phyloP scores from a whole-genome alignment of 805 yeast species.

The Cephaloascus fragrans region DNA sequence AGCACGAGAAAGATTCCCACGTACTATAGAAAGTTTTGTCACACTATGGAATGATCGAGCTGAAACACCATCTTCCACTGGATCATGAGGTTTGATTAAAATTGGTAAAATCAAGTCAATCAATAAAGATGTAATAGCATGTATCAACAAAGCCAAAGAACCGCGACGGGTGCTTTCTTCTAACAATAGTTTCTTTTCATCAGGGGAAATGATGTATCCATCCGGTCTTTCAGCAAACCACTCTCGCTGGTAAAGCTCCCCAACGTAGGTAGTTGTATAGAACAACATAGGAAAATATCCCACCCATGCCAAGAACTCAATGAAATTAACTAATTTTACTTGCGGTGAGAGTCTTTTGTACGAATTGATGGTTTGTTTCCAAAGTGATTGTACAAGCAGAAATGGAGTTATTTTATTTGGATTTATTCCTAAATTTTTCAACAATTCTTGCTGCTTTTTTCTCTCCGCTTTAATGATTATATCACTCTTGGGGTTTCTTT shows the following conservation, averaged over 20 bases:
- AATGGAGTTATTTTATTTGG: slow-evolving; percentile 10
- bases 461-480: slow-evolving; percentile 26
- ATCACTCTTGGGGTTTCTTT: slow-evolving; percentile 38
- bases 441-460: slow-evolving; percentile 16
- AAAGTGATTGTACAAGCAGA: slow-evolving; percentile 12
- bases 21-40: not conserved
- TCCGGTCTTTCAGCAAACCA: slow-evolving; percentile 7
- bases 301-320: slow-evolving; percentile 59
- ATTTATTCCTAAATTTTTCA: slow-evolving; percentile 25
- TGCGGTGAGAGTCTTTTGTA: slow-evolving; percentile 36
- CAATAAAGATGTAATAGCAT: slow-evolving; percentile 35
- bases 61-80: slow-evolving; percentile 1
- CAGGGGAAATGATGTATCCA: slow-evolving; percentile 19
- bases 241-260: slow-evolving; percentile 41
- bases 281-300: slow-evolving; percentile 60
- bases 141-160: slow-evolving; percentile 37
- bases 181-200: slow-evolving; percentile 17
- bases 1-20: not conserved
- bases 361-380: slow-evolving; percentile 23
- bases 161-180: slow-evolving; percentile 45
- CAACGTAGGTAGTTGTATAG: slow-evolving; percentile 57
- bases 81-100: slow-evolving; percentile 20
- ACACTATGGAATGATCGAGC: slow-evolving; percentile 2
- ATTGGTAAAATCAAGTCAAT: slow-evolving; percentile 36
- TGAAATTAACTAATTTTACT: slow-evolving; percentile 38